Evolutionary conservation across 257 asterid species (phyloP).

Genomic region (Scutellaria baicalensis): DNA sequence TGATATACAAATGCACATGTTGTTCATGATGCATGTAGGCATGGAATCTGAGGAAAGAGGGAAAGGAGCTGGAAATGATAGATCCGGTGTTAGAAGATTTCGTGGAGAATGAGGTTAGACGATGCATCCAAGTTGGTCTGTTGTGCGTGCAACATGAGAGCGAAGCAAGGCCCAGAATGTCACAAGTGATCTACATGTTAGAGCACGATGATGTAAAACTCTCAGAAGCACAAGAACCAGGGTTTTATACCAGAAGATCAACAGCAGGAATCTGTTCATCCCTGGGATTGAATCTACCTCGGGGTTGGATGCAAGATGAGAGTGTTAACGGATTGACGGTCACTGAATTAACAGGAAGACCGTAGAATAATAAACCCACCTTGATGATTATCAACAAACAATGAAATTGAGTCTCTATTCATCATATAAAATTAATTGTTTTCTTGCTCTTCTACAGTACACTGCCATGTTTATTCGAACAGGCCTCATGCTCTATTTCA

Average conservation of each 20-base stretch:
- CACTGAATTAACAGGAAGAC: slow-evolving; percentile 15
- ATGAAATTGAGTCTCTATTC: too few relatives aligned
- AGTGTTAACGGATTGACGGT: slow-evolving; percentile 19
- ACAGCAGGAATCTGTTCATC: neutral
- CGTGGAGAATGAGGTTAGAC: neutral
- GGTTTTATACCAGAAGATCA: slow-evolving; percentile 16
- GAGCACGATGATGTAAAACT: slow-evolving; percentile 16
- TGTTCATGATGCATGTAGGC: too few relatives aligned
- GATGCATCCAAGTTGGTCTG: slow-evolving; percentile 37
- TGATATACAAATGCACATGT: too few relatives aligned
- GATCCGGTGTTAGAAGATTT: slow-evolving; percentile 22
- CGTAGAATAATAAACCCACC: neutral
- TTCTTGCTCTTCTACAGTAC: too few relatives aligned
- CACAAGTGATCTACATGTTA: slow-evolving; percentile 31
- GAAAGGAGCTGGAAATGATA: slow-evolving; percentile 18
- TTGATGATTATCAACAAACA: too few relatives aligned
- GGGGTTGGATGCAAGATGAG: slow-evolving; percentile 1
- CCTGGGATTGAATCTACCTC: neutral
- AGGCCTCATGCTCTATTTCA: too few relatives aligned
- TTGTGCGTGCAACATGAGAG: slow-evolving; percentile 29
- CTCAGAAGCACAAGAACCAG: slow-evolving; percentile 34
- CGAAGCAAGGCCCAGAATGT: slow-evolving; percentile 31
- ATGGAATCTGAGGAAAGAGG: slow-evolving; percentile 37
- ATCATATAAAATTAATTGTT: too few relatives aligned
- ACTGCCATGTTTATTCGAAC: too few relatives aligned